A percentile compares a stretch with the other conserved stretches of the same genome.
phyloP scores from a whole-genome alignment of 305 asterid species.

The Fraxinus albicans region DNA sequence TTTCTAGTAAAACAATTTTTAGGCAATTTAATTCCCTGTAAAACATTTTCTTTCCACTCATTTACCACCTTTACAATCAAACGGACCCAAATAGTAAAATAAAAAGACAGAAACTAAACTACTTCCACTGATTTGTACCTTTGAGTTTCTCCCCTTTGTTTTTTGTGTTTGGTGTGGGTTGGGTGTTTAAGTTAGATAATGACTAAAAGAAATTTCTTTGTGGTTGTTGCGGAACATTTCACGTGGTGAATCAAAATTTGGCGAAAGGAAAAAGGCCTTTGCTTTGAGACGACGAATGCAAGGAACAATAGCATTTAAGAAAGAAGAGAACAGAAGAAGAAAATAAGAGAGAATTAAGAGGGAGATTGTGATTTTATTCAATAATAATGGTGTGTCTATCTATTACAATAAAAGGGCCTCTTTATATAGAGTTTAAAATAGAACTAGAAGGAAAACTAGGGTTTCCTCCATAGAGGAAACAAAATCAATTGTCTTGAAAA shows the following conservation, averaged over 20 bases:
- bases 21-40: too few relatives aligned
- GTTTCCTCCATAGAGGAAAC: background rate
- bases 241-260: background rate
- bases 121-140: background rate
- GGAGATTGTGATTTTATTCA: background rate
- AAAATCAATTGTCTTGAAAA: background rate
- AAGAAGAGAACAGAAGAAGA: background rate
- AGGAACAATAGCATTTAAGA: background rate
- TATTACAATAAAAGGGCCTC: background rate
- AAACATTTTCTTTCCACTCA: too few relatives aligned
- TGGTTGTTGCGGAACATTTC: background rate
- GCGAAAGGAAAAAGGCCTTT: background rate
- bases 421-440: background rate
- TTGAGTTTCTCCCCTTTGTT: background rate
- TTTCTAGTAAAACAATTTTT: too few relatives aligned
- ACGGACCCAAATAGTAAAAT: too few relatives aligned
- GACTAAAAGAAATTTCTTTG: background rate
- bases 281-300: background rate
- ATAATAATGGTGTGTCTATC: background rate
- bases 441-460: background rate
- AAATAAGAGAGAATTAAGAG: background rate
- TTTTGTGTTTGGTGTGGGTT: background rate
- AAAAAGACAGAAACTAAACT: background rate
- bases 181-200: background rate
- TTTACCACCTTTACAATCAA: too few relatives aligned